A percentile compares a stretch with the other conserved stretches of the same genome.
Evolutionary conservation across 768 basidiomycete species (phyloP).

Genomic region (Auricularia sp.): DNA sequence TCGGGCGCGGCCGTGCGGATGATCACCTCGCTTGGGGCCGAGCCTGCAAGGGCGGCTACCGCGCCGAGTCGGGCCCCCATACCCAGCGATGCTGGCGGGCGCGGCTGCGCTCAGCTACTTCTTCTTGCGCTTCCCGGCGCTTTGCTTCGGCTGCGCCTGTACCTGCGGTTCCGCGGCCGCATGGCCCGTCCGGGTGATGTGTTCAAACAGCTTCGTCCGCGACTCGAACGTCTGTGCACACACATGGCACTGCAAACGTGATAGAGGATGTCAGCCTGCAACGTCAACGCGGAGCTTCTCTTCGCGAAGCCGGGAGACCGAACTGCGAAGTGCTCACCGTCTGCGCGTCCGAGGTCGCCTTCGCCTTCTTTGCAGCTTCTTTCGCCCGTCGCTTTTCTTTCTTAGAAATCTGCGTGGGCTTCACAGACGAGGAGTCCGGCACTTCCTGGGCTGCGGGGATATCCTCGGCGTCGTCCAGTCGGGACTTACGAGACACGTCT

Average conservation of each 20-base stretch:
- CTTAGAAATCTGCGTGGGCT: slow-evolving; percentile 43
- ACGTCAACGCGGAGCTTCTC: slow-evolving; percentile 3
- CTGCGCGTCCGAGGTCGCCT: slow-evolving; percentile 21
- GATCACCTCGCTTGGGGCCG: too few species aligned
- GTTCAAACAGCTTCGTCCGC: slow-evolving; percentile 64
- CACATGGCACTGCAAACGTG: slow-evolving; percentile 47
- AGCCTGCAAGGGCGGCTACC: too few species aligned
- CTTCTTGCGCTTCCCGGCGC: slow-evolving; percentile 6
- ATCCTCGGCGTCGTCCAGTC: slow-evolving; percentile 8
- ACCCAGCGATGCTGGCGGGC: too few species aligned
- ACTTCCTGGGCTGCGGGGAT: neutral
- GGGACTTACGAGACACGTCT: slow-evolving; percentile 1
- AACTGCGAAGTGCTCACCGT: slow-evolving; percentile 7
- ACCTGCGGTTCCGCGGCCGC: slow-evolving; percentile 35
- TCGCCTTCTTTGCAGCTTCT: slow-evolving; percentile 61
- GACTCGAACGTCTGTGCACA: slow-evolving; percentile 56
- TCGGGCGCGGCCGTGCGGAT: too few species aligned
- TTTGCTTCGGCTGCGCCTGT: slow-evolving; percentile 7
- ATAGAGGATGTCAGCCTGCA: slow-evolving; percentile 16
- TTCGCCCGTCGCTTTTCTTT: slow-evolving; percentile 70
- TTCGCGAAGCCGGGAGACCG: slow-evolving; percentile 5
- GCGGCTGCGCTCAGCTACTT: neutral
- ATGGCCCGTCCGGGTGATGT: slow-evolving; percentile 64
- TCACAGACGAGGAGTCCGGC: slow-evolving; percentile 7
- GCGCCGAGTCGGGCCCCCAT: too few species aligned